Evolutionary conservation across 2,329 filamentous ascomycete genomes (phyloP), one percentile per base, ranked within the genome.

Genomic region (Pyricularia pennisetigena): DNA sequence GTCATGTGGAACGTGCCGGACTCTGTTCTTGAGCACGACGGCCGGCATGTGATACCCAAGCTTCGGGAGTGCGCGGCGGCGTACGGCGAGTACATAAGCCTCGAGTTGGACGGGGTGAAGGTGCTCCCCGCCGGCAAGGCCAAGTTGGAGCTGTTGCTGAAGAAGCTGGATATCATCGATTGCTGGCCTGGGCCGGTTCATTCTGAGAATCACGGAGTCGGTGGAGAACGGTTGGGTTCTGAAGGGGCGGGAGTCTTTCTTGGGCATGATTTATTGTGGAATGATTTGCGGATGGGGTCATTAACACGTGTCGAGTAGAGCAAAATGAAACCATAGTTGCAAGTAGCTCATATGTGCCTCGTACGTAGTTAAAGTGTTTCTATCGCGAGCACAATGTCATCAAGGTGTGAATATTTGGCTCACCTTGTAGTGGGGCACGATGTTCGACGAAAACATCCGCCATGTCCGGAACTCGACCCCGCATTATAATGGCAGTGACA

Each of bases 21-120:
- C 10, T n/a, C 78, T 68, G 66, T 79, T 2, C 68, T 79, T 1
- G 77, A 79, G 68, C 75, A 75, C 5, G 78, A 78, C 66, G 76
- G 76, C 0, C 72, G 72, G 20, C 75, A 74, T 54, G 61, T 77
- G 0, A 74, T 78, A n/a, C 74, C 76, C n/a, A 79, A 79, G 69
- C 73, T 78, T 29, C 71, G 78, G 24, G 78, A 79, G 65, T 76
- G 78, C 66, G 77, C 77, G 1, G 74, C 75, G 4, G 77, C 76
- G 0, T 77, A 78, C 29, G 70, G 79, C 2, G 74, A 77, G 23
- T 73, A 76, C 57, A 69, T 73, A n/a, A 71, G 72, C 29, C 67
- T 72, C 35, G 59, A 63, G 4, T 29, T 67, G 68, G 67, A 62
- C 20, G 66, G 57, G 32, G 69, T 67, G 12, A 71, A 59, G 10